Evolutionary conservation across 2,329 filamentous ascomycete species (phyloP).

Genomic region (Epichloe gansuensis): DNA sequence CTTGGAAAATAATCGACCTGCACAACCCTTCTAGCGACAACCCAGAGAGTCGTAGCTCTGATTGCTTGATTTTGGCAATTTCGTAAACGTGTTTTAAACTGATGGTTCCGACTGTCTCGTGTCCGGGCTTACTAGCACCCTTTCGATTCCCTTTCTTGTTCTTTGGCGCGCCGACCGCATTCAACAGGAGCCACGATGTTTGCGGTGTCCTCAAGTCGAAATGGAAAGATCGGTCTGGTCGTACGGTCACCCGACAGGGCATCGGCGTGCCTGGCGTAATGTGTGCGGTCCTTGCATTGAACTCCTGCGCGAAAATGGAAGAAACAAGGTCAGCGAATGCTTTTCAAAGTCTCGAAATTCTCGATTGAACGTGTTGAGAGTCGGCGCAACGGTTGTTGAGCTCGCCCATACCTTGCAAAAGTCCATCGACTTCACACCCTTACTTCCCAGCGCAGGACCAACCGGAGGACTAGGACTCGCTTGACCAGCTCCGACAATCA

Average conservation of each 20-base stretch:
- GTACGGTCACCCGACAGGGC: constrained; percentile 81
- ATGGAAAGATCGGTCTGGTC: constrained; percentile 81
- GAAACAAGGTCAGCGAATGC: constrained; percentile 8
- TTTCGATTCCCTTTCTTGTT: constrained; percentile 65
- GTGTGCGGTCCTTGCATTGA: constrained; percentile 87
- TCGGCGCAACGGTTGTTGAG: neutral
- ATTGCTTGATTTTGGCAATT: constrained; percentile 92
- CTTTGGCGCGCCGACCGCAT: constrained; percentile 61
- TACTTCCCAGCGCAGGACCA: constrained; percentile 88
- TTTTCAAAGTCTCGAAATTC: neutral
- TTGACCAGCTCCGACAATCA: constrained; percentile 93
- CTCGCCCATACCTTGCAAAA: constrained; percentile 78
- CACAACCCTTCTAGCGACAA: constrained; percentile 58
- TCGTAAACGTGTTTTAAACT: constrained; percentile 95
- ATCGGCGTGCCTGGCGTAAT: constrained; percentile 73
- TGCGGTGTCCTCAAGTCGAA: constrained; percentile 91
- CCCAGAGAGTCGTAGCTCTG: constrained; percentile 60
- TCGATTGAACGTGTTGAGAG: neutral
- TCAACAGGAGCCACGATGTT: constrained; percentile 80
- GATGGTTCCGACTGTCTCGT: constrained; percentile 70
- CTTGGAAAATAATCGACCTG: constrained; percentile 60
- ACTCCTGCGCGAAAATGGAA: constrained; percentile 51
- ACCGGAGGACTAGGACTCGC: constrained; percentile 91
- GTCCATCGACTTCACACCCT: constrained; percentile 98
- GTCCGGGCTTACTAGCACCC: constrained; percentile 62